Evolutionary conservation across 78 protist genomes (phyloP).

Genomic region (Dictyostelium citrinum): DNA sequence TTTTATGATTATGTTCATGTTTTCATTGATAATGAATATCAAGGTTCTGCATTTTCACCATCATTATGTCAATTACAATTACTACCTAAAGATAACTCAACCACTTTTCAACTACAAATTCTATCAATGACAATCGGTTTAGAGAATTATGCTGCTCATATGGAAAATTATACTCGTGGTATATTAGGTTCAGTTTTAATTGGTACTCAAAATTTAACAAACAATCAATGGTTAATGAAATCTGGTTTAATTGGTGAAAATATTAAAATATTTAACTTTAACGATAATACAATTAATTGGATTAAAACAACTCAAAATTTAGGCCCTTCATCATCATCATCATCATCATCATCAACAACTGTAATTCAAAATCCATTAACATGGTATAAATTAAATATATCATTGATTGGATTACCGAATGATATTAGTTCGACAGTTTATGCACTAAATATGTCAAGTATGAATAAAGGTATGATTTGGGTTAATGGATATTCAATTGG

Average conservation of each 20-base stretch:
- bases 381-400: slow-evolving; percentile 34
- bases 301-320: background rate
- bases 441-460: slow-evolving; percentile 25
- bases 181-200: background rate
- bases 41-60: background rate
- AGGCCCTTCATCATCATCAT: background rate
- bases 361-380: background rate
- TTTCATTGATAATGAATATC: background rate
- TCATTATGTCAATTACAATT: background rate
- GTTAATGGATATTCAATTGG: slow-evolving; percentile 71
- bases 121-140: slow-evolving; percentile 9
- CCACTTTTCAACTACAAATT: background rate
- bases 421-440: background rate
- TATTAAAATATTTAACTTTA: background rate
- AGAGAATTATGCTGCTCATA: slow-evolving; percentile 28
- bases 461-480: slow-evolving; percentile 64
- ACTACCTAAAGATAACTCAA: background rate
- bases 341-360: background rate
- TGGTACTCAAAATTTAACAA: background rate
- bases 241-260: slow-evolving; percentile 18
- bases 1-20: background rate
- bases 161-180: slow-evolving; percentile 20
- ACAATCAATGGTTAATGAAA: slow-evolving; percentile 49
- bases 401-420: background rate
- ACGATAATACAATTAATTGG: background rate